phyloP scores from a whole-genome alignment of 495 filamentous ascomycete genomes.

The Neurospora hispaniola region DNA sequence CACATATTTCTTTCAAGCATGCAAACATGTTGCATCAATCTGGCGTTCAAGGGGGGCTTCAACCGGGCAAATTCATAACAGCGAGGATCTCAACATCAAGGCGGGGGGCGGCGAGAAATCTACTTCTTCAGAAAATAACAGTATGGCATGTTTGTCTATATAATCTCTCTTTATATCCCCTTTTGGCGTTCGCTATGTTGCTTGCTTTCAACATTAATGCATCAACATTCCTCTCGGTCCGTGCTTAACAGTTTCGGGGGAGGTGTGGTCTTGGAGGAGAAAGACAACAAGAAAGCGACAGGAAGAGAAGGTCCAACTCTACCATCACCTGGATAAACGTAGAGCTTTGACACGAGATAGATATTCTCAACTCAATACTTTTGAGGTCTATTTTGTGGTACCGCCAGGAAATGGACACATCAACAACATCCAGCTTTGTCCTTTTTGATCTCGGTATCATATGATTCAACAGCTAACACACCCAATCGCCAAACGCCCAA shows the following conservation, averaged over 20 bases:
- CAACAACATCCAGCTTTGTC: too few relatives aligned
- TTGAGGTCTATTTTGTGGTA: too few relatives aligned
- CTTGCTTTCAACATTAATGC: background rate
- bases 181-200: background rate
- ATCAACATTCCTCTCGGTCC: background rate
- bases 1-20: background rate
- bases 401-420: too few relatives aligned
- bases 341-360: too few relatives aligned
- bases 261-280: background rate
- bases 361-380: too few relatives aligned
- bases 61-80: slow-evolving; percentile 2
- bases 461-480: too few relatives aligned
- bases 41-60: background rate
- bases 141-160: background rate
- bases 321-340: too few relatives aligned
- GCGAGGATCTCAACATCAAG: slow-evolving; percentile 24
- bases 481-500: too few relatives aligned
- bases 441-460: too few relatives aligned
- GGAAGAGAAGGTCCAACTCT: too few relatives aligned
- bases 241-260: background rate
- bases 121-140: background rate
- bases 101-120: background rate
- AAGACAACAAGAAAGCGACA: too few relatives aligned
- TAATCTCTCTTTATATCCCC: background rate
- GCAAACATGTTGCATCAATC: background rate